A percentile compares a stretch with the other conserved stretches of the same genome.
These are phyloP conservation scores for Boletus rubroflammeus DNA, from an alignment of 768 basidiomycete genomes.

Conservation along the genomic window DNA sequence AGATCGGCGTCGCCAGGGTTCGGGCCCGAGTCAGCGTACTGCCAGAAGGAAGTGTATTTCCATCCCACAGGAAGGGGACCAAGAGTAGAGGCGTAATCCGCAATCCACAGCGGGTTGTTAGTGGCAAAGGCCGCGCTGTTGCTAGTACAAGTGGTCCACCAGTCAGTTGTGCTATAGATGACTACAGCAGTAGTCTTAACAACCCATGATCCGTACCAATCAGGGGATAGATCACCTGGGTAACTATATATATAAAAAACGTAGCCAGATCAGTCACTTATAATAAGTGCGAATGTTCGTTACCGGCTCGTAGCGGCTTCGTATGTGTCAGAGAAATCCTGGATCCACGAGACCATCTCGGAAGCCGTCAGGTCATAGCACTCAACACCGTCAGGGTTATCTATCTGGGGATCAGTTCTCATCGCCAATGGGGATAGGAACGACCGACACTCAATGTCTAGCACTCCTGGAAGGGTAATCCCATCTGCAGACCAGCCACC, in stretches of 20 bases:
- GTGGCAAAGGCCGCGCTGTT: conserved; percentile 48
- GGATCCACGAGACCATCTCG: conserved; percentile 61
- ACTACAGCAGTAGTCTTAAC: conserved; percentile 29
- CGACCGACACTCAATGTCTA: conserved; percentile 58
- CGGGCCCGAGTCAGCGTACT: conserved; percentile 51
- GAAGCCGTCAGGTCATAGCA: conserved; percentile 54
- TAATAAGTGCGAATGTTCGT: not conserved
- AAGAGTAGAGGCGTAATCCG: conserved; percentile 45
- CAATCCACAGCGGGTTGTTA: conserved; percentile 61
- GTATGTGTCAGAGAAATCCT: conserved; percentile 61
- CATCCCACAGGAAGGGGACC: conserved; percentile 61
- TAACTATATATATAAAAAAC: conserved; percentile 33
- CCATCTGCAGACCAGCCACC: conserved; percentile 56
- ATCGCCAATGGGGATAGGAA: not conserved
- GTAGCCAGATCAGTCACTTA: not conserved
- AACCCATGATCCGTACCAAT: conserved; percentile 1
- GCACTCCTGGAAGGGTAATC: conserved; percentile 58
- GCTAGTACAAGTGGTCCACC: conserved; percentile 68
- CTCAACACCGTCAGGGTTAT: conserved; percentile 46
- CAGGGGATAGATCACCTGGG: conserved; percentile 32
- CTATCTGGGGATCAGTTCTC: conserved; percentile 27
- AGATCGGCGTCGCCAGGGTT: conserved; percentile 57
- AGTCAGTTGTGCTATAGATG: conserved; percentile 62
- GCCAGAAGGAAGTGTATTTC: conserved; percentile 56
- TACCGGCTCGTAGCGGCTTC: conserved; percentile 45